Evolutionary conservation across 148 eudicot genomes (phyloP).

Genomic region (Rheum nobile): DNA sequence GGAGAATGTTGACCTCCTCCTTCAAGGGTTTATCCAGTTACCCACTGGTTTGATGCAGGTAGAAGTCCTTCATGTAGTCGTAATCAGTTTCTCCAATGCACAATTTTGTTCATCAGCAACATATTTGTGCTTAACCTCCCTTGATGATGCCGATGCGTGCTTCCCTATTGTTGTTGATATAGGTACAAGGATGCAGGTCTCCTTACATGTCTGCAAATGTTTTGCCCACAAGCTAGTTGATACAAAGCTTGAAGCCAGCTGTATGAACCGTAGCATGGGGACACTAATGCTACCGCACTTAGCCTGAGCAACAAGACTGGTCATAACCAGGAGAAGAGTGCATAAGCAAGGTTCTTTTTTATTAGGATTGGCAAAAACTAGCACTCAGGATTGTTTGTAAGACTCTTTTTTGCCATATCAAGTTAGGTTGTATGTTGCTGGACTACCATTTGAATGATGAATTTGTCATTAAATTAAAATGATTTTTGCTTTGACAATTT

Average conservation of each 20-base stretch:
- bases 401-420: too few species aligned
- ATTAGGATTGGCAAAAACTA: background rate
- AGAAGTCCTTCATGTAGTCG: slow-evolving; percentile 2
- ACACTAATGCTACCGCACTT: too few species aligned
- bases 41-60: slow-evolving; percentile 77
- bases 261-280: too few species aligned
- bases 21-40: slow-evolving; percentile 73
- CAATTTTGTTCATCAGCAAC: background rate
- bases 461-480: background rate
- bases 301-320: too few species aligned
- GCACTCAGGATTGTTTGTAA: background rate
- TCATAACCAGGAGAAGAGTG: background rate
- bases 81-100: background rate
- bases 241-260: background rate
- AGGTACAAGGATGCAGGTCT: slow-evolving; percentile 63
- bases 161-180: background rate
- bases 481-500: background rate
- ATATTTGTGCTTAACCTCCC: too few species aligned
- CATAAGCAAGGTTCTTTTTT: background rate
- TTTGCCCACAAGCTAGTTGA: slow-evolving; percentile 24
- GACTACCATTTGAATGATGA: background rate
- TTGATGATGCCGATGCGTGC: background rate
- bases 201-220: slow-evolving; percentile 83
- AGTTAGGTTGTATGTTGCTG: background rate
- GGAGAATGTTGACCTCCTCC: slow-evolving; percentile 56